Percentiles rank a stretch among this genome's conserved stretches.
phyloP scores from a whole-genome alignment of 768 basidiomycete genomes.

The Trametes cinnabarina region DNA sequence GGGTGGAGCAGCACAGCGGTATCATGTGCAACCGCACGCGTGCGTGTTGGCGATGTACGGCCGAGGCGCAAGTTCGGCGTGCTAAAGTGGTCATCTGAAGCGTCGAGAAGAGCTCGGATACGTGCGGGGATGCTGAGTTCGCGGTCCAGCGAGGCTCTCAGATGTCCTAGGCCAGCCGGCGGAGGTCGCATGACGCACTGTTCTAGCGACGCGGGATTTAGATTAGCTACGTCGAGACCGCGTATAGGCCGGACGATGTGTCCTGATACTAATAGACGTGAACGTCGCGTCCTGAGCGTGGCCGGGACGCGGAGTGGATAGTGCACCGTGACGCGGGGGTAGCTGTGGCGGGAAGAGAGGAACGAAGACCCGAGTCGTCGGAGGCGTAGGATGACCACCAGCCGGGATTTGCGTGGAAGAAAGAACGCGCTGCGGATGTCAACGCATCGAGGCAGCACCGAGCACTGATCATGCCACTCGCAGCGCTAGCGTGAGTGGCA shows the following conservation, averaged over 20 bases:
- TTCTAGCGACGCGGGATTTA: background rate
- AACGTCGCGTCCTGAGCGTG: background rate
- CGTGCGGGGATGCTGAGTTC: background rate
- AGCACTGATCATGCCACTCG: background rate
- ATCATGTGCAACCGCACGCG: background rate
- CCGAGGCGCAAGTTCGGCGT: background rate
- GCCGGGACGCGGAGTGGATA: background rate
- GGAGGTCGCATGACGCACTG: slow-evolving; percentile 2
- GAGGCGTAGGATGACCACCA: background rate
- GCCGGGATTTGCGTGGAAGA: background rate
- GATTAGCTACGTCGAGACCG: background rate
- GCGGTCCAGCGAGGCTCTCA: background rate
- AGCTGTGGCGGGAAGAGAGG: background rate
- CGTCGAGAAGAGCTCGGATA: background rate
- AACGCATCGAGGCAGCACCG: background rate
- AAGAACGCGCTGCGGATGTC: background rate
- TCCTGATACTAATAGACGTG: background rate
- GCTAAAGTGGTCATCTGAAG: background rate
- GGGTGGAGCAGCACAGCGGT: background rate
- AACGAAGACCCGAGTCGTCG: background rate
- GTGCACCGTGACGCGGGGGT: background rate
- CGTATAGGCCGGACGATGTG: background rate
- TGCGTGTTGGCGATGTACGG: background rate
- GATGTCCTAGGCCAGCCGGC: background rate
- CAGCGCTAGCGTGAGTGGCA: background rate